These are phyloP conservation scores for Thielaviopsis populi DNA, from an alignment of 2,329 filamentous ascomycete species.

Conservation along the genomic window DNA sequence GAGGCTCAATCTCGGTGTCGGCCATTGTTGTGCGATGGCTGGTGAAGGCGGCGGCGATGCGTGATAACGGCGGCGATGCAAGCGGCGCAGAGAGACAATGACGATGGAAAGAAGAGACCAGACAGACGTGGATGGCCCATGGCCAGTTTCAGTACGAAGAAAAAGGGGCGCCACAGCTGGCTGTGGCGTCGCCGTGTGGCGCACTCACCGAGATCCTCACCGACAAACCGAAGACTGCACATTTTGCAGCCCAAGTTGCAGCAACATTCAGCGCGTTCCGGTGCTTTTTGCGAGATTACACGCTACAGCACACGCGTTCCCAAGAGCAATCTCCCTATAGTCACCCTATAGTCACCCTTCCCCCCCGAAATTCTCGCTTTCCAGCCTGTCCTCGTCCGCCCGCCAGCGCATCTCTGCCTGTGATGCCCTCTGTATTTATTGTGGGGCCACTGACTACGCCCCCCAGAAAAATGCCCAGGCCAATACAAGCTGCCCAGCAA, in stretches of 20 bases:
- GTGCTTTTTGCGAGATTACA: too few species aligned
- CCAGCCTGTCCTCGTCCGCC: too few species aligned
- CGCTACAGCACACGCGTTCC: too few species aligned
- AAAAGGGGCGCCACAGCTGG: not conserved
- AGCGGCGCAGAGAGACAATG: too few species aligned
- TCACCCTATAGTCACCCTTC: too few species aligned
- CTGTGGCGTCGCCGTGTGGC: not conserved
- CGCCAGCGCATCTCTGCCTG: not conserved
- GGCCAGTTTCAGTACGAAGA: not conserved
- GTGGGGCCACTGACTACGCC: not conserved
- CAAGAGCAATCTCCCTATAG: not conserved
- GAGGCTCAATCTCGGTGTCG: conserved; percentile 1
- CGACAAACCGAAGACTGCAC: not conserved
- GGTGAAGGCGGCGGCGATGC: not conserved
- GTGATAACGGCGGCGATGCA: not conserved
- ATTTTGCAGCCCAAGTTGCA: not conserved
- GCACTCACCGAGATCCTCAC: not conserved
- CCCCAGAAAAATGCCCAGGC: not conserved
- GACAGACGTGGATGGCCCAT: not conserved
- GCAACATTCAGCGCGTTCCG: too few species aligned
- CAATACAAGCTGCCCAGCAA: not conserved
- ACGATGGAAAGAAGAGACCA: too few species aligned
- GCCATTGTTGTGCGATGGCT: conserved; percentile 13
- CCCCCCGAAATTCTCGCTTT: not conserved
- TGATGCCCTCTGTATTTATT: conserved; percentile 3